Base-by-base conservation (phyloP, 208 protist genomes). In the Angomonas ambiguus region DNA sequence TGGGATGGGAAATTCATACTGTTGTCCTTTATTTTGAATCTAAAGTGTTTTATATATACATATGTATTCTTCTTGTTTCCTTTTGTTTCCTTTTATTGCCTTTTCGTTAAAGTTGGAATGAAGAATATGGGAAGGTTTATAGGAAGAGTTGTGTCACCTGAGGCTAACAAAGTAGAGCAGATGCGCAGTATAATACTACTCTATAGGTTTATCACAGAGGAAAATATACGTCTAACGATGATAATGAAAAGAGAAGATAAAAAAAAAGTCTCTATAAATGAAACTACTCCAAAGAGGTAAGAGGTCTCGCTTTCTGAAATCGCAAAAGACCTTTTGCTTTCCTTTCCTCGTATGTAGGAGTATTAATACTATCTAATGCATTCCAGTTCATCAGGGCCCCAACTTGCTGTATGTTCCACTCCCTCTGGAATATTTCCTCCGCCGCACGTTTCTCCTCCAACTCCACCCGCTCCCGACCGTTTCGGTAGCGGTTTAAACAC, bases 241-340 rank as follows among this genome's bases (percentile, higher is more conserved):
- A 53, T 24, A 59, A 62, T 18, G 10, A 67, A 24, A 56, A 27
- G 34, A 63, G 64, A 69, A 42, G 58, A 68, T 55, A 67, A 69
- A 0, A 69, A 69, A 33, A 60, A 20, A 49, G 1, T 18, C 51
- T 13, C 10, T 5, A 49, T 28, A 11, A 30, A 10, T 27, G 30
- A 27, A 0, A 3, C 51, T 67, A 79, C 56, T 80, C 77, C 42
- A 71, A 75, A 22, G 77, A 82, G 20, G 77, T 82, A 28, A 82
- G 48, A 0, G 77, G 77, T 24, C 68, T 61, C 25, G 38, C 16
- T 8, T 16, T 16, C 38, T 16, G 8, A 16, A 45, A 45, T n/a
- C 38, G 38, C 16, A 45, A 45, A 8, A 16, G 38, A 16, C 38
- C 16, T n/a, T 16, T 16, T n/a, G 11, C 38, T 16, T 45, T 16